A percentile compares a stretch with the other conserved stretches of the same genome.
phyloP scores from a whole-genome alignment of 208 protist species.

The Leptomonas seymouri region DNA sequence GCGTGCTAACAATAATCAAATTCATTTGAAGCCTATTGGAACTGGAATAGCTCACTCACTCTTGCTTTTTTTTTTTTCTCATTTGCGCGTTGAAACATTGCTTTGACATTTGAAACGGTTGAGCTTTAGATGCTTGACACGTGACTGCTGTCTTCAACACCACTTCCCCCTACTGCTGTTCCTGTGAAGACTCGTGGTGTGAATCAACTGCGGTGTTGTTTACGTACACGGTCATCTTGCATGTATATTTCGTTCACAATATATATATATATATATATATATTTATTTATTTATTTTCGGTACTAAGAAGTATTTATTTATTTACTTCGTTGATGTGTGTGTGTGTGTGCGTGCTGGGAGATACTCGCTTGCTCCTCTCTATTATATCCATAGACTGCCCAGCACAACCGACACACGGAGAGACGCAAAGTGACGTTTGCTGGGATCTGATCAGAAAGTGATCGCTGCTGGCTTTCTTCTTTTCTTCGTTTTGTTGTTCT shows the following conservation, averaged over 20 bases:
- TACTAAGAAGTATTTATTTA: neutral
- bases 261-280: neutral
- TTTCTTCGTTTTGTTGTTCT: neutral
- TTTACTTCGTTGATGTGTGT: neutral
- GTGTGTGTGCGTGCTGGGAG: too few relatives aligned
- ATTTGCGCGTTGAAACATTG: neutral
- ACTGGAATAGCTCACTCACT: neutral
- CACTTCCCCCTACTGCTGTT: neutral
- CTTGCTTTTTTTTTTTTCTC: conserved; percentile 2
- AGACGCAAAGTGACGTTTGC: too few relatives aligned
- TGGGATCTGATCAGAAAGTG: too few relatives aligned
- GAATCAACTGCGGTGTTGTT: conserved; percentile 7
- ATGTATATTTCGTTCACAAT: too few relatives aligned
- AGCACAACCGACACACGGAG: too few relatives aligned
- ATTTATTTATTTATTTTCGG: conserved; percentile 4
- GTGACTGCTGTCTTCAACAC: conserved; percentile 5
- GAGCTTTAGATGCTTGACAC: neutral
- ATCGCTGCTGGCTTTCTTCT: too few relatives aligned
- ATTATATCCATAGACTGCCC: too few relatives aligned
- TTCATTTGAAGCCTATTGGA: too few relatives aligned
- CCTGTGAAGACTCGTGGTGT: neutral
- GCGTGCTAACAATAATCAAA: too few relatives aligned
- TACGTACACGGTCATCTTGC: neutral
- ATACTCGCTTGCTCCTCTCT: too few relatives aligned
- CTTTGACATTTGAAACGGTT: conserved; percentile 1